Base-by-base conservation (phyloP, 2,329 filamentous ascomycete genomes). In the Thielaviopsis punctulata region DNA sequence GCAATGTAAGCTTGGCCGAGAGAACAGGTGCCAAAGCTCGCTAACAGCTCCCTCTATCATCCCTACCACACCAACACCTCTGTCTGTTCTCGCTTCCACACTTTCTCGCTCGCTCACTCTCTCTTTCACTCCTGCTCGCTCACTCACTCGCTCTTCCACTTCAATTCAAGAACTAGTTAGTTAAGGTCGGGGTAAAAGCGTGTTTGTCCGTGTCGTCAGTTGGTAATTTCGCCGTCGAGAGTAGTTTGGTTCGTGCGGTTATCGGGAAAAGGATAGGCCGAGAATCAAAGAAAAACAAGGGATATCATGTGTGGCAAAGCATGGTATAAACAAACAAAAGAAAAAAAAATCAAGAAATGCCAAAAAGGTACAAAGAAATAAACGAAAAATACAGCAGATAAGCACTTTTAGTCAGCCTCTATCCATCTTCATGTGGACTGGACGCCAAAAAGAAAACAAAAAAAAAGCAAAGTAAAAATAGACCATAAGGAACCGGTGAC, bases 211-310 rank as follows among this genome's bases (percentile, higher is more conserved):
- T 49, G 49, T 27, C 45, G 48, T 54, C n/a, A 15, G 45, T 22
- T 46, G 27, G 23, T 50, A 23, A 54, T 15, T 49, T 22, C 33
- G 48, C 25, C 43, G 48, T 49, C 25, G 27, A 18, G 41, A 24
- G 13, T 41, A 18, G 36, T 33, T 24, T 21, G n/a, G 36, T 15
- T 15, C 25, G 21, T 8, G 25, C 25, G 25, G 22, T 36, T 33
- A 33, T 50, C 36, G 15, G 21, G 33, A 43, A 36, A 36, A 45
- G n/a, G 45, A 45, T 23, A 27, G 33, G 21, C 15, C 19, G 49
- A 51, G 43, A 43, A 27, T 45, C 49, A 47, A 50, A 48, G 49
- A 53, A 50, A 45, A 33, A 48, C 45, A 48, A 36, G 44, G 50
- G 41, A 41, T 30, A 48, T 43, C 22, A 7, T 41, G 18, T n/a